Base-by-base conservation (phyloP, 2,329 filamentous ascomycete genomes). In the Huntiella savannae region DNA sequence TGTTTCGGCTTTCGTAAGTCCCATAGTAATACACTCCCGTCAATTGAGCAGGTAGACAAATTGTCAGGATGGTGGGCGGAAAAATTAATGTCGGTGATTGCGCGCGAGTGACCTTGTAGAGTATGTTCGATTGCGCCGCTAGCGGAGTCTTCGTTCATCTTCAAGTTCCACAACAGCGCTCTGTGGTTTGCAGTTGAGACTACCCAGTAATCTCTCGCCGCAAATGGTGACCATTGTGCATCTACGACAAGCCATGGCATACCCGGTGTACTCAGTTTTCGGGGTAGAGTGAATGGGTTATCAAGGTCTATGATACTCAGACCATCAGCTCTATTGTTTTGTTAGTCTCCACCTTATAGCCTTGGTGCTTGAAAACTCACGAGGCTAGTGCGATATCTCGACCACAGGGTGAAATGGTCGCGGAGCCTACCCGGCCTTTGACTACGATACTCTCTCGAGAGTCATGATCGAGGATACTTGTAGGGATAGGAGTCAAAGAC, bases 51-150 rank as follows among this genome's bases (percentile, higher is more conserved):
- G 0, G 88, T 94, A 7, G 86, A 83, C 12, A 95, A 72, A 38
- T 87, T 68, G 57, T 95, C 87, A 0, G 86, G 84, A 57, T 95
- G 82, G 54, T 93, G 84, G 4, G 87, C 86, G 0, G 85, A 93
- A 60, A 94, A 95, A 60, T 95, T 95, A 60, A 95, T 86, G 58
- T 95, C 87, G 5, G 87, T 95, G 54, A 95, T 95, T 51, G 87
- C 86, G 53, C 88, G 74, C 40, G 76, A 83, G 60, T 67, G 87
- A 2, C 79, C 85, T 55, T 92, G 82, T 11, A 95, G 69, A 10
- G 85, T 87, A 60, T 88, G 82, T 59, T 95, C 84, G 52, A 95
- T 86, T 36, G 77, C 73, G 2, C 75, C 75, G 5, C 71, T 69
- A 19, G 66, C 64, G 0, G 81, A 82, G 54, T 88, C 82, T 54